Conservation (phyloP, 768 basidiomycete genomes). For the Strobilomyces dryophilus region DNA sequence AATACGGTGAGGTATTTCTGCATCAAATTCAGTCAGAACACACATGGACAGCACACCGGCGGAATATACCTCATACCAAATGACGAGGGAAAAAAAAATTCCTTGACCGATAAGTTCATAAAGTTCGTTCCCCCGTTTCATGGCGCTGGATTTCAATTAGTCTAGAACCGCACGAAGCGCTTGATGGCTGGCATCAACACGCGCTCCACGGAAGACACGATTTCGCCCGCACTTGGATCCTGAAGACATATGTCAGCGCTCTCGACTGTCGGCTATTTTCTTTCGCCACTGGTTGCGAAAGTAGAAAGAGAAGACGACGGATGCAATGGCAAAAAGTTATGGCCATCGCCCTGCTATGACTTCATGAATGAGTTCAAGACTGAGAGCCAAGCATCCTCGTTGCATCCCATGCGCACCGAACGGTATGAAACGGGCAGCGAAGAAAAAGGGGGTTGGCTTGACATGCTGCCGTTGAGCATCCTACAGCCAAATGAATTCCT, state of each 20-base stretch:
- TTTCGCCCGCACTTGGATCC: neutral
- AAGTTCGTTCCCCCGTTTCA: neutral
- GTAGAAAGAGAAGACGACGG: neutral
- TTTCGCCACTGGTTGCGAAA: neutral
- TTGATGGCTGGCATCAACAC: constrained; percentile 6
- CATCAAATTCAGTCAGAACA: neutral
- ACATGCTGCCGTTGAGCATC: constrained; percentile 8
- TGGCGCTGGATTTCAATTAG: neutral
- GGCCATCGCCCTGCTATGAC: neutral
- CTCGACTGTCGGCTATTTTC: neutral
- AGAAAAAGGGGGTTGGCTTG: neutral
- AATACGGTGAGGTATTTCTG: constrained; percentile 5
- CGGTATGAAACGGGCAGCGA: neutral
- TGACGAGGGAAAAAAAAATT: neutral
- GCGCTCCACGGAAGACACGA: neutral
- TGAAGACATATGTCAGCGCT: neutral
- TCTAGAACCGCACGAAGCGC: neutral
- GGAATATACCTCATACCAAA: constrained; percentile 4
- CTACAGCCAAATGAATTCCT: constrained; percentile 7
- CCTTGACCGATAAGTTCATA: constrained; percentile 2
- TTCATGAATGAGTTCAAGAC: constrained; percentile 4
- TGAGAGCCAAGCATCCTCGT: neutral
- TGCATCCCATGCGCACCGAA: neutral
- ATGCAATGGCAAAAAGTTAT: neutral
- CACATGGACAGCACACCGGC: neutral